Percentiles rank a stretch among this genome's conserved stretches.
phyloP scores from a whole-genome alignment of 1,139 yeast genomes.

The Yamadazyma songkhlaensis region DNA sequence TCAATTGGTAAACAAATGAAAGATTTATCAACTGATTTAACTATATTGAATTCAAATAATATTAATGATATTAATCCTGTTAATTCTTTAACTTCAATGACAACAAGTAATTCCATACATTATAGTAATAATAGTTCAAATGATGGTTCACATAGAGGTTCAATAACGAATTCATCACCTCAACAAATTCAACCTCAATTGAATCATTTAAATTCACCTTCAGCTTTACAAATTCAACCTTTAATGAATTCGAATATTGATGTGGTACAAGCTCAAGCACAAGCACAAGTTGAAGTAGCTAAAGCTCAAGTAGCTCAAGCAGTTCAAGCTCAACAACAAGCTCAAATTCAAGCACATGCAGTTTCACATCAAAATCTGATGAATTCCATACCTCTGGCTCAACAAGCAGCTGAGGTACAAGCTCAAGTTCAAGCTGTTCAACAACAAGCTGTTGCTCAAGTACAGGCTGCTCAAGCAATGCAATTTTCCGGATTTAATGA shows the following conservation, averaged over 20 bases:
- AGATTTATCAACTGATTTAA: conserved; percentile 16
- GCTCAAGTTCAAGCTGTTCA: conserved; percentile 1
- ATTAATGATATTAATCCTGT: no score
- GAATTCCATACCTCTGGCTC: neutral
- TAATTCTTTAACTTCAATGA: neutral
- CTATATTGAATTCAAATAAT: conserved; percentile 10
- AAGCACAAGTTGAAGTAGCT: conserved; percentile 2
- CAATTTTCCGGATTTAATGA: neutral
- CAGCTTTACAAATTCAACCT: neutral
- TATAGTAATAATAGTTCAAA: no score
- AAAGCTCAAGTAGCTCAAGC: conserved; percentile 7
- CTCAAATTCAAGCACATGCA: conserved; percentile 3
- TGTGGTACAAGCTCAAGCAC: conserved; percentile 3
- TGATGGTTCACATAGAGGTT: neutral
- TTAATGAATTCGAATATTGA: neutral
- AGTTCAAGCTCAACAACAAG: conserved; percentile 2
- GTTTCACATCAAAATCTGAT: conserved; percentile 3
- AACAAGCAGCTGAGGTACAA: conserved; percentile 1
- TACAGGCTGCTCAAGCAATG: neutral
- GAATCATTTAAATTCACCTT: neutral
- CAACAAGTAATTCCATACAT: neutral
- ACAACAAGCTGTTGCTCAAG: conserved; percentile 1
- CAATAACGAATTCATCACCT: neutral
- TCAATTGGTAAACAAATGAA: conserved; percentile 17
- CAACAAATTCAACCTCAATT: neutral